phyloP scores from a whole-genome alignment of 75 land plant genomes.

The Pinus albicaulis region DNA sequence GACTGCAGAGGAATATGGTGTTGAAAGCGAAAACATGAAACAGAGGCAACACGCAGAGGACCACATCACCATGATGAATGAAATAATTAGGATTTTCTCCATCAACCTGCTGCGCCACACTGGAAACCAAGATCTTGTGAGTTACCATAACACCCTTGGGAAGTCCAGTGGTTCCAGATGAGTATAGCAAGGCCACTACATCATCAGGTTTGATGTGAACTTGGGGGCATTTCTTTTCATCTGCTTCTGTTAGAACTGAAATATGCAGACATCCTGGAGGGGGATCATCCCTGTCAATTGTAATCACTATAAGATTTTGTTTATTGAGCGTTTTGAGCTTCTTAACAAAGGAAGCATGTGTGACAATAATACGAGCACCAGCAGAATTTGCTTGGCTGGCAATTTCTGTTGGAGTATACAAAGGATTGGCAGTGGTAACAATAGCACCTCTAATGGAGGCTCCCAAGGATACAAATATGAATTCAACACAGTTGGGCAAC shows the following conservation, averaged over 20 bases:
- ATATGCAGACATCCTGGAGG: no score
- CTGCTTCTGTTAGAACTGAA: no score
- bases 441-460: conserved; percentile 62
- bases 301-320: neutral
- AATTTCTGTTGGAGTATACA: conserved; percentile 67
- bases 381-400: conserved; percentile 41
- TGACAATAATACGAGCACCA: conserved; percentile 52
- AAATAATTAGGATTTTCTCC: no score
- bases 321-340: conserved; percentile 34
- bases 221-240: neutral
- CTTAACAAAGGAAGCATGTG: conserved; percentile 50
- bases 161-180: no score
- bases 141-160: neutral
- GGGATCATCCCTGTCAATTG: neutral
- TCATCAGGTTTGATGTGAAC: neutral
- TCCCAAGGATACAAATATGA: conserved; percentile 56
- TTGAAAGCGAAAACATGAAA: neutral
- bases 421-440: conserved; percentile 76
- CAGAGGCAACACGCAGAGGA: neutral
- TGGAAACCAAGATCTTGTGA: neutral
- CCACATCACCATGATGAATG: no score
- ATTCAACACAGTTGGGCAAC: conserved; percentile 64
- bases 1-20: no score
- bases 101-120: neutral
- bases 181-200: no score